These are phyloP conservation scores for Dothidotthia symphoricarpi DNA, from an alignment of 2,329 filamentous ascomycete species.

Conservation along the genomic window DNA sequence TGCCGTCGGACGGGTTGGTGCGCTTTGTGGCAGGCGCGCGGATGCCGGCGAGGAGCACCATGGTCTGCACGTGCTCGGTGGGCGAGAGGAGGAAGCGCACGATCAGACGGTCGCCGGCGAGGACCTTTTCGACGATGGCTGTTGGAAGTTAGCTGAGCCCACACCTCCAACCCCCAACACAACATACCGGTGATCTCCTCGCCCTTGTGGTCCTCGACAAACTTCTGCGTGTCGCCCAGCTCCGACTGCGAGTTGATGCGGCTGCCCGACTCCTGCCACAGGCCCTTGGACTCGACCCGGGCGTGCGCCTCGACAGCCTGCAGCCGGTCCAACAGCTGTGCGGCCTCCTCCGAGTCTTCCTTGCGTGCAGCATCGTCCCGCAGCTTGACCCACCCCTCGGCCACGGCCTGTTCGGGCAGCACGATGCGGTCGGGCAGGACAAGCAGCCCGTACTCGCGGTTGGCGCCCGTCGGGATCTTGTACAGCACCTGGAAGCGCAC, in stretches of 20 bases:
- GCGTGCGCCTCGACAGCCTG: slow-evolving; percentile 75
- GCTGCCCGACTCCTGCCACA: slow-evolving; percentile 69
- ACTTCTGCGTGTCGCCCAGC: slow-evolving; percentile 68
- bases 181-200: slow-evolving; percentile 68
- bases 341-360: slow-evolving; percentile 76
- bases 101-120: slow-evolving; percentile 87
- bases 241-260: slow-evolving; percentile 79
- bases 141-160: slow-evolving; percentile 15
- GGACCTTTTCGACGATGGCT: slow-evolving; percentile 78
- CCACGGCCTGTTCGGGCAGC: slow-evolving; percentile 78
- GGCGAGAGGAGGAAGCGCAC: slow-evolving; percentile 77
- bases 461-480: slow-evolving; percentile 72
- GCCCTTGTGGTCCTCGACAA: slow-evolving; percentile 82
- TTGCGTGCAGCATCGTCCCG: slow-evolving; percentile 91
- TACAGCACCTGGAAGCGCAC: slow-evolving; percentile 85
- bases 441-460: slow-evolving; percentile 84
- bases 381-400: slow-evolving; percentile 89
- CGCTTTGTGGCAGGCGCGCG: slow-evolving; percentile 87
- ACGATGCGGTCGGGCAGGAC: slow-evolving; percentile 67
- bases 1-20: slow-evolving; percentile 72
- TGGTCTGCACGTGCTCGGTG: slow-evolving; percentile 82
- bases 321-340: slow-evolving; percentile 71
- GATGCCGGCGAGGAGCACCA: slow-evolving; percentile 85
- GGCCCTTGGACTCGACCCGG: slow-evolving; percentile 72
- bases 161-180: not conserved